Evolutionary conservation across 805 yeast genomes (phyloP).

Genomic region (Saturnispora sanitii): DNA sequence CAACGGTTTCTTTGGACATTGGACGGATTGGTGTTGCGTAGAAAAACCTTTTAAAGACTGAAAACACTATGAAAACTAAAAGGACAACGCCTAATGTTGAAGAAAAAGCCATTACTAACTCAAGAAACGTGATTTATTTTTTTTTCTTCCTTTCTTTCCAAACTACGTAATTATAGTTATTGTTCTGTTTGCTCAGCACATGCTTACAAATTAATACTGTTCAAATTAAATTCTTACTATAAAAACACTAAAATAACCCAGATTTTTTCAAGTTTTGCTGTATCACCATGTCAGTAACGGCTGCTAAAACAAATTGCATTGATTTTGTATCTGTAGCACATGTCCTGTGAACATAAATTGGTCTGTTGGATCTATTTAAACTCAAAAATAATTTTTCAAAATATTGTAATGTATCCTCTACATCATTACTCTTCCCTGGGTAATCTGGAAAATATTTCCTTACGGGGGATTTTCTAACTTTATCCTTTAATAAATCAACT

Average conservation of each 20-base stretch:
- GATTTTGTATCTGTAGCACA: slow-evolving; percentile 90
- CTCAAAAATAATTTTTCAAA: slow-evolving; percentile 60
- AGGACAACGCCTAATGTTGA: slow-evolving; percentile 1
- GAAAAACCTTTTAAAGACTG: slow-evolving; percentile 22
- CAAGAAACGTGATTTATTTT: too few species aligned
- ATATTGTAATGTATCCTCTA: slow-evolving; percentile 56
- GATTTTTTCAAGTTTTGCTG: slow-evolving; percentile 69
- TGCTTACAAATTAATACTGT: too few species aligned
- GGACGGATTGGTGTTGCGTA: slow-evolving; percentile 29
- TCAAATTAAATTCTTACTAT: too few species aligned
- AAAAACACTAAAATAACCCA: neutral
- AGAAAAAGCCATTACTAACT: slow-evolving; percentile 2
- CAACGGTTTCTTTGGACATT: slow-evolving; percentile 47
- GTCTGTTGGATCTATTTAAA: slow-evolving; percentile 53
- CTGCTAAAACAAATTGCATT: slow-evolving; percentile 83
- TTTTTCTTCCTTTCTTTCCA: too few species aligned
- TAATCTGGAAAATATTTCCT: slow-evolving; percentile 70
- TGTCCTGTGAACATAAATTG: slow-evolving; percentile 85
- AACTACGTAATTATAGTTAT: too few species aligned
- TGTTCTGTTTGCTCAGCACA: too few species aligned
- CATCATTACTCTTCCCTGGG: slow-evolving; percentile 53
- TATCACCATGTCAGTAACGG: slow-evolving; percentile 85
- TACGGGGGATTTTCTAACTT: slow-evolving; percentile 58
- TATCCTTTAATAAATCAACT: slow-evolving; percentile 68
- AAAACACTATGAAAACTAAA: slow-evolving; percentile 21